Percentiles rank a stretch among this genome's conserved stretches.
These are phyloP conservation scores for Fistulifera solaris DNA, from an alignment of 108 stramenopile species.

Conservation along the genomic window DNA sequence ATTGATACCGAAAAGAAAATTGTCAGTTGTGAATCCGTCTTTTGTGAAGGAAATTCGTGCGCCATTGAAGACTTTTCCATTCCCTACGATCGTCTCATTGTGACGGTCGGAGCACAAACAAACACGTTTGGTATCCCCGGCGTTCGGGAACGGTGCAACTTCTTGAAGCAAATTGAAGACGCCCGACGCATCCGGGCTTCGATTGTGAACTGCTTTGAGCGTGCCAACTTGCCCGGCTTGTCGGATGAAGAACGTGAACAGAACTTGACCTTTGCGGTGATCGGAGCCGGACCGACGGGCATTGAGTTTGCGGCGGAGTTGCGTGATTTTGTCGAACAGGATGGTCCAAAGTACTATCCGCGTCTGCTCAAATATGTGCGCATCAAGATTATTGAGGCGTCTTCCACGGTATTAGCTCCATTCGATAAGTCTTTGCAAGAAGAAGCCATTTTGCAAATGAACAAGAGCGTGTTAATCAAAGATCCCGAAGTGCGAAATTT, in stretches of 20 bases:
- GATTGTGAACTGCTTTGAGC: constrained; percentile 91
- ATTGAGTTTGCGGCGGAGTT: constrained; percentile 91
- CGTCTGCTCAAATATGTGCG: constrained; percentile 70
- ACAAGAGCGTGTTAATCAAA: constrained; percentile 33
- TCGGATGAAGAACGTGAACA: constrained; percentile 51
- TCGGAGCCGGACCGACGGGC: constrained; percentile 94
- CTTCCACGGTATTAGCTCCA: constrained; percentile 68
- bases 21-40: constrained; percentile 77
- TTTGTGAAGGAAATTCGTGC: constrained; percentile 87
- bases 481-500: constrained; percentile 34
- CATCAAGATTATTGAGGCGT: constrained; percentile 92
- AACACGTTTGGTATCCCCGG: constrained; percentile 93
- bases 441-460: constrained; percentile 72
- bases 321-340: constrained; percentile 88
- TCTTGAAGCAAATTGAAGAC: constrained; percentile 84
- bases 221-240: constrained; percentile 80
- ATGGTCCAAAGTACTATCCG: constrained; percentile 86
- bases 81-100: constrained; percentile 75
- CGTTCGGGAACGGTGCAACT: constrained; percentile 87
- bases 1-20: constrained; percentile 56
- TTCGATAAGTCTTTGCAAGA: constrained; percentile 86
- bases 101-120: constrained; percentile 89
- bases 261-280: constrained; percentile 81
- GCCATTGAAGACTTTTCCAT: constrained; percentile 78
- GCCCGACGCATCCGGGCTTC: constrained; percentile 73